Percentiles rank a stretch among this genome's conserved stretches.
Evolutionary conservation across 441 rosid genomes (phyloP).

Genomic region (Populus trichocarpa): DNA sequence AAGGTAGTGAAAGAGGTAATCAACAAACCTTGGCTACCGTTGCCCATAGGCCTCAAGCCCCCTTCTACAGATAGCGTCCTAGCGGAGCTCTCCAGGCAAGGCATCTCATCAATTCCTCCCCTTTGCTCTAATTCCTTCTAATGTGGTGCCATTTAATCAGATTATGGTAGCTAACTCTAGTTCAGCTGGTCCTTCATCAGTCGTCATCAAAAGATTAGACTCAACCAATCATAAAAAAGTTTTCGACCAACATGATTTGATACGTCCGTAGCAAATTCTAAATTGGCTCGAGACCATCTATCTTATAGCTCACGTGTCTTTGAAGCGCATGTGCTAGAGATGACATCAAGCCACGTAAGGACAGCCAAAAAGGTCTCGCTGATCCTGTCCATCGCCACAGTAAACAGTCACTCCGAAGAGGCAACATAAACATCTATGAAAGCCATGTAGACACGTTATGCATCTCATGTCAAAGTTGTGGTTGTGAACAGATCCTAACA

Average conservation of each 20-base stretch:
- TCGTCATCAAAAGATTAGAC: background rate
- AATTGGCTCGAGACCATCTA: too few relatives aligned
- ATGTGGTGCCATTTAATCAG: slow-evolving; percentile 1
- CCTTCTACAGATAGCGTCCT: slow-evolving; percentile 75
- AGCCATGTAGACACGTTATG: slow-evolving; percentile 20
- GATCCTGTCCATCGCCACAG: background rate
- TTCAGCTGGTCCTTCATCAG: background rate
- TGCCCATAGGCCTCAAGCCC: slow-evolving; percentile 83
- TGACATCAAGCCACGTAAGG: background rate
- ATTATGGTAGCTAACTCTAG: background rate
- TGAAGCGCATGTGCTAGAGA: background rate
- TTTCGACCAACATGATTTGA: too few relatives aligned
- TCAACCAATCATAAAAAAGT: background rate
- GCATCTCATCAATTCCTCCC: slow-evolving; percentile 62
- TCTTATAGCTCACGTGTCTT: background rate
- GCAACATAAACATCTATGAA: slow-evolving; percentile 10
- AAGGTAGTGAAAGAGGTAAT: slow-evolving; percentile 79
- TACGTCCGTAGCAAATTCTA: too few relatives aligned
- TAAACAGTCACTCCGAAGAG: background rate
- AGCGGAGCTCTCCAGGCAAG: slow-evolving; percentile 80
- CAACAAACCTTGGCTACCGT: slow-evolving; percentile 88
- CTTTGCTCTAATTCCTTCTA: slow-evolving; percentile 26
- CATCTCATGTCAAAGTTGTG: slow-evolving; percentile 35
- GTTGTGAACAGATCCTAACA: slow-evolving; percentile 34
- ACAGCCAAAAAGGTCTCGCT: background rate